These are phyloP conservation scores for Vitis labrusca DNA, from an alignment of 164 flowering plant species.

Conservation along the genomic window DNA sequence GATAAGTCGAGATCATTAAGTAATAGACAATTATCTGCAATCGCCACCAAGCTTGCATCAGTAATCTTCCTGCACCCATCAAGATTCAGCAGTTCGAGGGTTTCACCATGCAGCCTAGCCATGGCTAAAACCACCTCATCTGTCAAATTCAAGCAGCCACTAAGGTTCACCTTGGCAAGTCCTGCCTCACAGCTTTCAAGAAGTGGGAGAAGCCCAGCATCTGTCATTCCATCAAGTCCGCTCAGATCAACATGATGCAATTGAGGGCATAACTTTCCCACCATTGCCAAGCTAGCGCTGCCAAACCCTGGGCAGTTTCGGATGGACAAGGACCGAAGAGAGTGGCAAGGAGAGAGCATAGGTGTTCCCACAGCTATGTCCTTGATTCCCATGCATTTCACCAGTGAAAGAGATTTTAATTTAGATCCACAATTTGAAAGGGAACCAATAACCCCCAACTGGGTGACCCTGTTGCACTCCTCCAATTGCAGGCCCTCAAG, in stretches of 20 bases:
- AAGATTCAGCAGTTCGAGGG: conserved; percentile 50
- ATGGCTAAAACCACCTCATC: conserved; percentile 41
- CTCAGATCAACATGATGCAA: conserved; percentile 51
- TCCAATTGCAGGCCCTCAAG: conserved; percentile 55
- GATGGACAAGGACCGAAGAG: conserved; percentile 45
- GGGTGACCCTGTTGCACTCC: conserved; percentile 46
- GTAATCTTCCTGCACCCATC: conserved; percentile 56
- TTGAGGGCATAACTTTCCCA: conserved; percentile 53
- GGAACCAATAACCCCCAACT: conserved; percentile 37
- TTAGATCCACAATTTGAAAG: conserved; percentile 35
- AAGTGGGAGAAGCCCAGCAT: conserved; percentile 47
- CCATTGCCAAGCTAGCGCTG: conserved; percentile 40
- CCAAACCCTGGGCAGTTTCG: conserved; percentile 58
- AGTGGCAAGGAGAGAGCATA: conserved; percentile 27
- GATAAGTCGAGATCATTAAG: conserved; percentile 59
- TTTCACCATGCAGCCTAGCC: conserved; percentile 46
- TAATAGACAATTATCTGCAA: conserved; percentile 43
- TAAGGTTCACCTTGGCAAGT: conserved; percentile 50
- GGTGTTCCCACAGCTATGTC: conserved; percentile 20
- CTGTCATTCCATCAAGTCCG: conserved; percentile 53
- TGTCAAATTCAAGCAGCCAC: conserved; percentile 51
- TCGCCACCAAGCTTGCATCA: conserved; percentile 47
- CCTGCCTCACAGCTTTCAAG: conserved; percentile 40
- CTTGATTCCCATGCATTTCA: conserved; percentile 52
- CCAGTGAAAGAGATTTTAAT: conserved; percentile 49